These are phyloP conservation scores for Suhomyces ambrosiae DNA, from an alignment of 1,139 yeast genomes.

Conservation along the genomic window DNA sequence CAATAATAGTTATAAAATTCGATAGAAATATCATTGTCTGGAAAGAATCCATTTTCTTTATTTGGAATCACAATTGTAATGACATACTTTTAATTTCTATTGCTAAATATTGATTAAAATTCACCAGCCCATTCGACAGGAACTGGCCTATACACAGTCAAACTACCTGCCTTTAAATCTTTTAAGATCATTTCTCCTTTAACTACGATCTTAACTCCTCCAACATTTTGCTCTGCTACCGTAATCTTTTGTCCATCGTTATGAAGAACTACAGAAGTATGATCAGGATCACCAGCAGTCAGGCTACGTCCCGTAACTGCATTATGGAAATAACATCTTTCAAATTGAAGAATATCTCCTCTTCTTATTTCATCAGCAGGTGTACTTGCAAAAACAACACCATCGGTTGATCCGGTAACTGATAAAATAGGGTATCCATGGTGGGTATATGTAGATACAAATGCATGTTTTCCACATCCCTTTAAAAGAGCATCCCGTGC, in stretches of 20 bases:
- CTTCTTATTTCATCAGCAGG: constrained; percentile 38
- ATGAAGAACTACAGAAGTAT: constrained; percentile 61
- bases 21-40: too few species aligned
- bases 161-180: constrained; percentile 49
- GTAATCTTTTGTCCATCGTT: constrained; percentile 33
- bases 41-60: too few species aligned
- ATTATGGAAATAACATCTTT: constrained; percentile 45
- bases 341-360: constrained; percentile 48
- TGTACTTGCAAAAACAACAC: constrained; percentile 24
- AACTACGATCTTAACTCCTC: constrained; percentile 51
- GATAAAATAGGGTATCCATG: constrained; percentile 63
- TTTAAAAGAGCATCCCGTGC: constrained; percentile 63
- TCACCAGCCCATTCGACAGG: constrained; percentile 56
- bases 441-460: constrained; percentile 53
- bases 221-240: constrained; percentile 65
- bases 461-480: constrained; percentile 65
- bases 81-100: too few species aligned
- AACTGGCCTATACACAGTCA: constrained; percentile 59
- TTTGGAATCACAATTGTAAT: too few species aligned
- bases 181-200: constrained; percentile 47
- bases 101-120: constrained; percentile 23
- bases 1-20: too few species aligned
- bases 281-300: constrained; percentile 64
- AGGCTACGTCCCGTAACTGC: constrained; percentile 27
- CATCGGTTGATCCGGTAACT: constrained; percentile 29